phyloP scores from a whole-genome alignment of 2,329 filamentous ascomycete genomes.

The Exophiala bonariae region DNA sequence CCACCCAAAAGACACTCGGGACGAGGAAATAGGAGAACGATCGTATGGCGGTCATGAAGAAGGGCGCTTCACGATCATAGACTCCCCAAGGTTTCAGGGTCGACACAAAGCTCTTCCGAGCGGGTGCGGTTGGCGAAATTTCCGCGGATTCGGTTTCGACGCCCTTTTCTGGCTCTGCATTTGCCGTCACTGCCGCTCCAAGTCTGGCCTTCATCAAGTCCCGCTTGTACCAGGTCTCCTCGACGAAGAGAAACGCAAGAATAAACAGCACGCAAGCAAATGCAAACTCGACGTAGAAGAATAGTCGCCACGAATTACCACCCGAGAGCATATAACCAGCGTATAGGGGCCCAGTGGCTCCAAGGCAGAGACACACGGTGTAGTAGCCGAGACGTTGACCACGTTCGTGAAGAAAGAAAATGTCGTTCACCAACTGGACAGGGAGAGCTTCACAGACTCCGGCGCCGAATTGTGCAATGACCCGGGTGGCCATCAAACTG shows the following conservation, averaged over 20 bases:
- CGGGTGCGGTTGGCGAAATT: conserved; percentile 32
- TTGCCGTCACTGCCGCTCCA: conserved; percentile 8
- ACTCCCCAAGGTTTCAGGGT: conserved; percentile 47
- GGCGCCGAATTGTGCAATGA: conserved; percentile 45
- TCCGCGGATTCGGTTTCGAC: conserved; percentile 34
- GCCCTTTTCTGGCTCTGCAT: conserved; percentile 13
- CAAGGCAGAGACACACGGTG: conserved; percentile 42
- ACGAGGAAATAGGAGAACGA: conserved; percentile 51
- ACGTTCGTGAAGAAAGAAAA: conserved; percentile 49
- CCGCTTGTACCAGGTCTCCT: conserved; percentile 56
- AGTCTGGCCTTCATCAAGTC: conserved; percentile 18
- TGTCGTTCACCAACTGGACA: conserved; percentile 50
- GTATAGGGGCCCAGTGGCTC: conserved; percentile 51
- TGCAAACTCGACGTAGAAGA: conserved; percentile 62
- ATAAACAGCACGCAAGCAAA: conserved; percentile 49
- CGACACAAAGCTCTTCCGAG: conserved; percentile 42
- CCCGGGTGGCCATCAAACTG: conserved; percentile 43
- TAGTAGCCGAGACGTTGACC: conserved; percentile 59
- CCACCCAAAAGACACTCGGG: conserved; percentile 52
- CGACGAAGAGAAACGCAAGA: conserved; percentile 58
- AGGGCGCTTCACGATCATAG: conserved; percentile 44
- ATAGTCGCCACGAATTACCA: conserved; percentile 60
- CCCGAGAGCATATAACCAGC: conserved; percentile 62
- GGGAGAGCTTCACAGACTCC: conserved; percentile 49
- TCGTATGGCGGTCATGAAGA: conserved; percentile 48